Percentiles rank a stretch among this genome's conserved stretches.
phyloP scores from a whole-genome alignment of 441 rosid genomes.

The Pelargonium exstipulatum region DNA sequence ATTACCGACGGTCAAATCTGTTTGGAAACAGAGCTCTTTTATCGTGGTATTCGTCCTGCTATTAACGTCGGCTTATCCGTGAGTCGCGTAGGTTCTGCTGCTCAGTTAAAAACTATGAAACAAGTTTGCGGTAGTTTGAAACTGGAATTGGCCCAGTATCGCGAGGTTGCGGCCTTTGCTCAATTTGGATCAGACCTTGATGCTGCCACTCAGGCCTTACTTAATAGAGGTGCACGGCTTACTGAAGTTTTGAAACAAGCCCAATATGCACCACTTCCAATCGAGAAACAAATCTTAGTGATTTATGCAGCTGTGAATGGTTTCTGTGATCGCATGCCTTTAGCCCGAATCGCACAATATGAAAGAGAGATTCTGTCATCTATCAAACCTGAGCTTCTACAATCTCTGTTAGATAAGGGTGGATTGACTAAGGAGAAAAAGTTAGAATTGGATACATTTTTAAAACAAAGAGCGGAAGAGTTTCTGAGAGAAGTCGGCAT shows the following conservation, averaged over 20 bases:
- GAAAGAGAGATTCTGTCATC: background rate
- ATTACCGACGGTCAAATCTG: constrained; percentile 13
- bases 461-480: too few relatives aligned
- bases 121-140: constrained; percentile 12
- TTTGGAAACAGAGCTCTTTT: constrained; percentile 15
- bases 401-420: too few relatives aligned
- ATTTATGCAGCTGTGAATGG: constrained; percentile 4
- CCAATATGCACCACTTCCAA: constrained; percentile 3
- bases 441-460: too few relatives aligned
- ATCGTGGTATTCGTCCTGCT: constrained; percentile 4
- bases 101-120: constrained; percentile 16
- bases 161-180: background rate
- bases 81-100: background rate
- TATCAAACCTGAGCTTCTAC: too few relatives aligned
- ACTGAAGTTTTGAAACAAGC: too few relatives aligned
- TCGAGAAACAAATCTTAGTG: background rate
- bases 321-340: background rate
- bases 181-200: too few relatives aligned
- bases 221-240: too few relatives aligned
- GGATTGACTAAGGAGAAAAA: too few relatives aligned
- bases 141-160: constrained; percentile 6
- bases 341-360: background rate
- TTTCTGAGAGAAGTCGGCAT: too few relatives aligned
- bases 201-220: too few relatives aligned
- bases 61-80: constrained; percentile 6